These are phyloP conservation scores for Kodamaea jinghongensis DNA, from an alignment of 805 yeast genomes.

Conservation along the genomic window DNA sequence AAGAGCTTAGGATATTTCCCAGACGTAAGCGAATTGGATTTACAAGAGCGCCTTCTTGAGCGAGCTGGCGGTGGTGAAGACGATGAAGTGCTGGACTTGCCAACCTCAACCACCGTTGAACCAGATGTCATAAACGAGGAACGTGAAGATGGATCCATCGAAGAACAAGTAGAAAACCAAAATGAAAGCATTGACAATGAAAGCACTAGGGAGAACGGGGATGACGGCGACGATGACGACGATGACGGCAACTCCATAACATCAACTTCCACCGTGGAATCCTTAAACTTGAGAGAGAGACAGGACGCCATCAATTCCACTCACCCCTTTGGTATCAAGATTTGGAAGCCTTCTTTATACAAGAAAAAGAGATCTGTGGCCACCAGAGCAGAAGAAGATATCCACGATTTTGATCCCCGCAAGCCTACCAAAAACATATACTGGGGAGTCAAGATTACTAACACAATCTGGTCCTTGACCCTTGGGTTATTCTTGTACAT, in stretches of 20 bases:
- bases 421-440: conserved; percentile 42
- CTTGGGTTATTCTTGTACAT: conserved; percentile 64
- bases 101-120: conserved; percentile 3
- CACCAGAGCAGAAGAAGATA: conserved; percentile 86
- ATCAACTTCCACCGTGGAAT: conserved; percentile 51
- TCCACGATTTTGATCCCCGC: conserved; percentile 64
- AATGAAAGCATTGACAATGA: too few species aligned
- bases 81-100: not conserved
- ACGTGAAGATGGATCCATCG: conserved; percentile 1
- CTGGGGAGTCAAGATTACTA: conserved; percentile 63
- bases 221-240: conserved; percentile 6
- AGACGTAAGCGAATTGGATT: conserved; percentile 8
- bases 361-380: conserved; percentile 92
- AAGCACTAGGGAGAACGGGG: too few species aligned
- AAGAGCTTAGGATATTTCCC: conserved; percentile 9
- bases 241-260: conserved; percentile 29
- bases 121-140: not conserved
- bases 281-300: conserved; percentile 84
- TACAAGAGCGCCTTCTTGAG: not conserved
- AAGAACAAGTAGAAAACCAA: not conserved
- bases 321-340: conserved; percentile 97
- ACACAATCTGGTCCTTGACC: conserved; percentile 68
- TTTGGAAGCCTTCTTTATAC: conserved; percentile 97
- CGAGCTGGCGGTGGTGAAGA: not conserved
- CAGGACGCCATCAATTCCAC: conserved; percentile 96